Conservation (phyloP, 139 green algal genomes). For the Coelastrella sp. region DNA sequence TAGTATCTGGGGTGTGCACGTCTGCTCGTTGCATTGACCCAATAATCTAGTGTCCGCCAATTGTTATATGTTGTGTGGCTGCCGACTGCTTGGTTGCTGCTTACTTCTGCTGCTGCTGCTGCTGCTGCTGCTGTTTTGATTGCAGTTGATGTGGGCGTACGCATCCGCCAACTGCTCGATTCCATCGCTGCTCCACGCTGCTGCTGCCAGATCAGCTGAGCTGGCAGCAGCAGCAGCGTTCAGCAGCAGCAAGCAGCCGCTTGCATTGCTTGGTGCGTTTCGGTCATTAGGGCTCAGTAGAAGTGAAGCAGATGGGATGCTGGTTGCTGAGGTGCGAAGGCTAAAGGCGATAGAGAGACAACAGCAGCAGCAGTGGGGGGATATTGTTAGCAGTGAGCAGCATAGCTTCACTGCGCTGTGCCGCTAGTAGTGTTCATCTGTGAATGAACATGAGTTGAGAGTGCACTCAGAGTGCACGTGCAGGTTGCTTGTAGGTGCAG, state of each 20-base stretch:
- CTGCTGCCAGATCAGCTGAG: not conserved
- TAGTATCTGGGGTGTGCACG: too few species aligned
- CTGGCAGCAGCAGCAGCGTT: not conserved
- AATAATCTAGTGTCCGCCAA: too few species aligned
- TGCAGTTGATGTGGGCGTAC: conserved; percentile 44
- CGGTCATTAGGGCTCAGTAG: not conserved
- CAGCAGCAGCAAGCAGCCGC: conserved; percentile 28
- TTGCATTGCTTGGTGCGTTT: conserved; percentile 16
- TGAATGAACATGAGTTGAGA: too few species aligned
- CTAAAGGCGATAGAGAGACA: conserved; percentile 3
- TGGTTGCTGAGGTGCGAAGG: not conserved
- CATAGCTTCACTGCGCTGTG: not conserved
- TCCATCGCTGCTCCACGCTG: not conserved
- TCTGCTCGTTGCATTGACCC: too few species aligned
- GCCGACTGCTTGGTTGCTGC: not conserved
- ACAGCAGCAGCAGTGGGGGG: not conserved
- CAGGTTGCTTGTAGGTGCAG: too few species aligned
- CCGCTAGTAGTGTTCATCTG: not conserved
- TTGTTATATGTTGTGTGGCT: not conserved
- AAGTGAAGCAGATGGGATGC: not conserved
- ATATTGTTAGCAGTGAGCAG: not conserved
- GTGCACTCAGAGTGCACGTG: too few species aligned
- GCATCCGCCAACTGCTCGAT: not conserved
- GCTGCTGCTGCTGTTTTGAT: not conserved
- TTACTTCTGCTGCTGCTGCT: not conserved